phyloP scores from a whole-genome alignment of 495 filamentous ascomycete genomes.

The Ramalina peruviana region DNA sequence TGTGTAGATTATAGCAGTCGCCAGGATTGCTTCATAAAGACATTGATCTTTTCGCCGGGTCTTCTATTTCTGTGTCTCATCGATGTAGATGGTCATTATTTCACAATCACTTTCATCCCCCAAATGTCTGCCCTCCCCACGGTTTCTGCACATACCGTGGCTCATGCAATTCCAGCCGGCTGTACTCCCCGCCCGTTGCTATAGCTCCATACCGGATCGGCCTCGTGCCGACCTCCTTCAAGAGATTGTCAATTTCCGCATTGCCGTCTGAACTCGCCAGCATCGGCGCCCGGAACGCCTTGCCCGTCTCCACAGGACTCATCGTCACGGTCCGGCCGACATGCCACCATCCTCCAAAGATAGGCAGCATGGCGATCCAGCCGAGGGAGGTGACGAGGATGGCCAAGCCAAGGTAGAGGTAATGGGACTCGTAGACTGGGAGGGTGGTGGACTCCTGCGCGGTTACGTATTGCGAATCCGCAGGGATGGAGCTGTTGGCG shows the following conservation, averaged over 20 bases:
- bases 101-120: no score
- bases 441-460: background rate
- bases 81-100: no score
- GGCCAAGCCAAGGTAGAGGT: constrained; percentile 8
- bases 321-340: constrained; percentile 7
- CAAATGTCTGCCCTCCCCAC: no score
- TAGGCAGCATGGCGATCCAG: constrained; percentile 1
- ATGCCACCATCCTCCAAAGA: constrained; percentile 14
- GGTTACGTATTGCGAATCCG: background rate
- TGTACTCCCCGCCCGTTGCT: background rate
- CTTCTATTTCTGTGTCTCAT: no score
- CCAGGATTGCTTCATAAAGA: no score
- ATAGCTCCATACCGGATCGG: background rate
- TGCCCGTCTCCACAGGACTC: constrained; percentile 14
- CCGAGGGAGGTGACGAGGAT: constrained; percentile 2
- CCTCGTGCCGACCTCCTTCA: background rate
- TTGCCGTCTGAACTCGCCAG: constrained; percentile 6
- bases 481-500: background rate
- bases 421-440: constrained; percentile 3
- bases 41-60: no score
- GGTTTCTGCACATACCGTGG: background rate
- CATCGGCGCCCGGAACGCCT: constrained; percentile 14
- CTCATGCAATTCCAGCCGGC: background rate
- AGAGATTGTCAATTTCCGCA: background rate
- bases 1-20: no score